These are phyloP conservation scores for Podaxis rugospora DNA, from an alignment of 768 basidiomycete genomes.

Conservation along the genomic window DNA sequence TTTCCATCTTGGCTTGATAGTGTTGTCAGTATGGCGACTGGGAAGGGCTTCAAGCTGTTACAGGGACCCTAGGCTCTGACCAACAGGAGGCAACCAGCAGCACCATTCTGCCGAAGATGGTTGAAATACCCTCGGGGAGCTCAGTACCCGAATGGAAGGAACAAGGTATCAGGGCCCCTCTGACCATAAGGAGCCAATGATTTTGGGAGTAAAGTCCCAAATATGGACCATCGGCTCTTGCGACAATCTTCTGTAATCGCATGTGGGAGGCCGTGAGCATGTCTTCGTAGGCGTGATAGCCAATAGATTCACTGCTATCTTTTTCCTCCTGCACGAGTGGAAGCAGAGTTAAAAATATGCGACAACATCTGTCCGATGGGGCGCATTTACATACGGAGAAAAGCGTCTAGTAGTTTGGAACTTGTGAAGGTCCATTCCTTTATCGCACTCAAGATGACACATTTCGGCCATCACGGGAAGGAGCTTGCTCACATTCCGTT, in stretches of 20 bases:
- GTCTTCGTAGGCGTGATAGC: not conserved
- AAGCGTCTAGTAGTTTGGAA: not conserved
- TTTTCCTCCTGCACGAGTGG: not conserved
- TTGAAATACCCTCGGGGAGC: not conserved
- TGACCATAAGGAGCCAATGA: not conserved
- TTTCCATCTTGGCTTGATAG: slow-evolving; percentile 15
- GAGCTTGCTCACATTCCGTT: not conserved
- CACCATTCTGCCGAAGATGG: not conserved
- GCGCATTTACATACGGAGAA: not conserved
- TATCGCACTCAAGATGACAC: not conserved
- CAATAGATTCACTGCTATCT: not conserved
- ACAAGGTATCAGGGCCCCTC: not conserved
- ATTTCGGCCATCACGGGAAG: not conserved
- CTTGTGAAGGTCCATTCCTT: not conserved
- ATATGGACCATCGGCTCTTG: not conserved
- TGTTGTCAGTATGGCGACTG: not conserved
- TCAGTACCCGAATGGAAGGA: not conserved
- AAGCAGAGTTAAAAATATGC: not conserved
- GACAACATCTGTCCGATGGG: not conserved
- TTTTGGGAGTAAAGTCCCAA: not conserved
- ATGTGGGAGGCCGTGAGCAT: not conserved
- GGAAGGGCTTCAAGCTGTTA: not conserved
- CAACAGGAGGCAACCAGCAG: not conserved
- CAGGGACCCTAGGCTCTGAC: not conserved
- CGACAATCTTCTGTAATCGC: not conserved